phyloP scores from a whole-genome alignment of 768 basidiomycete genomes.

The Pleurotus tuber-regium region DNA sequence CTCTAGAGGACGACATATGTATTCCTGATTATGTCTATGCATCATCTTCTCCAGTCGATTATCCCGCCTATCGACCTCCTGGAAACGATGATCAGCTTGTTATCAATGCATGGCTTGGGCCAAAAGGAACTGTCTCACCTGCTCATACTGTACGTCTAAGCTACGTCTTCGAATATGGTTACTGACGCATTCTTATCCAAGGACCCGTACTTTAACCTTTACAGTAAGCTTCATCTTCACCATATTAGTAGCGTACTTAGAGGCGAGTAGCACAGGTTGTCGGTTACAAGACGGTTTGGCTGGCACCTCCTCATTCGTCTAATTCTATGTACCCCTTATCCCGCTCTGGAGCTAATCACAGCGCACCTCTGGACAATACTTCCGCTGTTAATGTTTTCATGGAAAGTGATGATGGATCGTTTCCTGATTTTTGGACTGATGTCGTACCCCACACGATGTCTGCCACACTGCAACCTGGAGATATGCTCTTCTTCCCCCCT shows the following conservation, averaged over 20 bases:
- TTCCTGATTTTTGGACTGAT: slow-evolving; percentile 51
- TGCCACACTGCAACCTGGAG: slow-evolving; percentile 73
- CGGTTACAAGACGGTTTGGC: slow-evolving; percentile 88
- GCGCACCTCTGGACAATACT: slow-evolving; percentile 72
- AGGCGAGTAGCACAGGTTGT: slow-evolving; percentile 85
- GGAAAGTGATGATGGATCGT: slow-evolving; percentile 20
- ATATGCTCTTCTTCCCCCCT: slow-evolving; percentile 85
- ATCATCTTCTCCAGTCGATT: slow-evolving; percentile 41
- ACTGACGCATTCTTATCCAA: slow-evolving; percentile 26
- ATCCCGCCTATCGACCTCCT: slow-evolving; percentile 60
- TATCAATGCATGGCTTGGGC: slow-evolving; percentile 83
- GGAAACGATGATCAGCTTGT: slow-evolving; percentile 61
- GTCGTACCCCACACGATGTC: slow-evolving; percentile 61
- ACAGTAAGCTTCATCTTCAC: no score
- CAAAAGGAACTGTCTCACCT: slow-evolving; percentile 75
- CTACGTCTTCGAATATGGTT: slow-evolving; percentile 5
- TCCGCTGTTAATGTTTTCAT: slow-evolving; percentile 78
- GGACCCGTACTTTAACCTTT: slow-evolving; percentile 95
- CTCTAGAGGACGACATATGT: slow-evolving; percentile 67
- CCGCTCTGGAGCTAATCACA: slow-evolving; percentile 30
- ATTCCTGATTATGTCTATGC: slow-evolving; percentile 91
- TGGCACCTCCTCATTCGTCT: slow-evolving; percentile 68
- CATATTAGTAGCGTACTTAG: no score
- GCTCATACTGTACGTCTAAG: slow-evolving; percentile 70
- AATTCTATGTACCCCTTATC: slow-evolving; percentile 60